Base-by-base conservation (phyloP, 108 stramenopile genomes). In the Skeletonema menzelii region DNA sequence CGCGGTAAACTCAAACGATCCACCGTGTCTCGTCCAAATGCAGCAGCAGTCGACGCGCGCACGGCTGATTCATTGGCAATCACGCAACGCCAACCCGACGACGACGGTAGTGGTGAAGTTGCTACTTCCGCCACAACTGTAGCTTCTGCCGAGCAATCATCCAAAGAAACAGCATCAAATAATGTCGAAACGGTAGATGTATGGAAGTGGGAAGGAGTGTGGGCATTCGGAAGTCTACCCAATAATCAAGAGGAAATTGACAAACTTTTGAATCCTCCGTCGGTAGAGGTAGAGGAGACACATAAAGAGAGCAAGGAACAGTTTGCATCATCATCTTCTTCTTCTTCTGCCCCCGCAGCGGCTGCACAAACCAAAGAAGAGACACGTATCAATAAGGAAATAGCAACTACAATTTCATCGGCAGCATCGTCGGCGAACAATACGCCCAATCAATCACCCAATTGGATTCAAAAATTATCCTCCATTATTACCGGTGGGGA, bases 141-240 rank as follows among this genome's bases (percentile, higher is more conserved):
- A 14, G 5, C 10, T 11, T 14, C 56, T 30, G 58, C 73, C 15
- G 63, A 28, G 28, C 22, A n/a, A n/a, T n/a, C n/a, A n/a, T n/a
- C n/a, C n/a, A n/a, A 22, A 35, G 14, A 42, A n/a, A 34, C 42
- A 46, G 26, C 24, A 4, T 15, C 4, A 6, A 19, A 11, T 30
- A 37, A 27, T 27, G 56, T 2, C 32, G 59, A 31, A 60, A 55
- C 56, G 30, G 72, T 63, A 11, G 63, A 70, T 20, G 56, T 70
- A 57, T 90, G 89, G 89, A 68, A 74, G 49, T 90, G 87, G 87
- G 84, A 70, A 19, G 89, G 89, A 35, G 73, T 82, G 0, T 90
- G 89, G 89, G 85, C 87, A 7, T 90, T 90, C 70, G 89, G 89
- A 13, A 68, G 58, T 42, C 63, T 73, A 17, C 67, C 79, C 22